A percentile compares a stretch with the other conserved stretches of the same genome.
phyloP scores from a whole-genome alignment of 2,329 filamentous ascomycete species.

The Xenosphaeropsis pyriputrescens region DNA sequence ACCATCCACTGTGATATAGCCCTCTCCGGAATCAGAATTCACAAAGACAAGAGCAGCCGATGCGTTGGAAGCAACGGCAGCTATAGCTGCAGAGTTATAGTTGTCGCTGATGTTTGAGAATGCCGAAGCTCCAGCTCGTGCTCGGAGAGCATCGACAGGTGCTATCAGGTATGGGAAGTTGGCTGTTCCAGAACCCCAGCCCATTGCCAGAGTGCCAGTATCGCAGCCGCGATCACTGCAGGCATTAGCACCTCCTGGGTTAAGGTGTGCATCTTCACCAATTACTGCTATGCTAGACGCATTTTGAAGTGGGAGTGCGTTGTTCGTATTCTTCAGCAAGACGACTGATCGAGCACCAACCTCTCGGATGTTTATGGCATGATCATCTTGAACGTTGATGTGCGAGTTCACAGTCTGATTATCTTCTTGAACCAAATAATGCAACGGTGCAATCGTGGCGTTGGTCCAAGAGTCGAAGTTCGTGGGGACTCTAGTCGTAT shows the following conservation, averaged over 20 bases:
- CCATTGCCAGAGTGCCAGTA: constrained; percentile 53
- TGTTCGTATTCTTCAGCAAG: constrained; percentile 7
- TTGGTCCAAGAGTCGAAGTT: constrained; percentile 86
- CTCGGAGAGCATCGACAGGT: constrained; percentile 55
- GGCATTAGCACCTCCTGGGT: constrained; percentile 62
- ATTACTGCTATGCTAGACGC: constrained; percentile 57
- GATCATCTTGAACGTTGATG: constrained; percentile 63
- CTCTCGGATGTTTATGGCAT: constrained; percentile 61
- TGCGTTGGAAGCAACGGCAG: constrained; percentile 49
- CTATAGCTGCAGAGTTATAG: constrained; percentile 32
- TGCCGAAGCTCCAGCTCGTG: constrained; percentile 43
- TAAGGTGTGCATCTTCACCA: constrained; percentile 71
- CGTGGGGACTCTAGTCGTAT: constrained; percentile 24
- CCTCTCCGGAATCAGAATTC: constrained; percentile 76
- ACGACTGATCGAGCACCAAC: constrained; percentile 71
- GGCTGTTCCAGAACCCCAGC: constrained; percentile 64
- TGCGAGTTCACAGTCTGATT: constrained; percentile 62
- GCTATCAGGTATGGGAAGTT: constrained; percentile 66
- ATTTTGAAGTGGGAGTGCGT: not conserved
- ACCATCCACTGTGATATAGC: constrained; percentile 66
- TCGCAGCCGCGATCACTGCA: constrained; percentile 44
- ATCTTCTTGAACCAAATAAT: constrained; percentile 45
- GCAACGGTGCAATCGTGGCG: constrained; percentile 57
- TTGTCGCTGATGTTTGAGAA: constrained; percentile 56
- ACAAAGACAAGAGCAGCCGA: constrained; percentile 75